Evolutionary conservation across 139 green algal species (phyloP), one percentile per base, ranked within the genome.

Genomic region (Tetradesmus obliquus): DNA sequence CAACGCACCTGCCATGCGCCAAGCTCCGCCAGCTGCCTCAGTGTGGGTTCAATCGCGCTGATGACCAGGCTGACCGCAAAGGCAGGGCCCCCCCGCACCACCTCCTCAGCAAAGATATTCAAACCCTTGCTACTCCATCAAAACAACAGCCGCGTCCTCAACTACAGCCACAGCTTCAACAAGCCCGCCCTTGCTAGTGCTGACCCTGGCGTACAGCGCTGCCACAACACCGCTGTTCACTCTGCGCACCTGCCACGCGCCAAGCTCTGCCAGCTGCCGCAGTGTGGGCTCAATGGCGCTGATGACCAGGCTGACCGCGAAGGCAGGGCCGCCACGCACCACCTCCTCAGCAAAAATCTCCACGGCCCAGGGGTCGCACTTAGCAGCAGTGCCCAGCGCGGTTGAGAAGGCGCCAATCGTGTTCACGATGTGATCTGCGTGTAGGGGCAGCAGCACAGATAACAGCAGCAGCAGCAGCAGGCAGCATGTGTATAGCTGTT

Each of bases 301-400:
- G 66, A 99, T 95, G 71, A 97, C 95, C 82, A 99, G 95, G 86
- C 92, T 97, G 17, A 99, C 94, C 0, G 97, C 97, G 93, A 99
- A 99, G n/a, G 97, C 97, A 8, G 97, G 97, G 1, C 97, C 97
- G 24, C 97, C 98, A 80, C 87, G 89, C 82, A 89, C 94, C 32
- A 99, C 96, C 95, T 99, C 97, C 93, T 99, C 98, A 0, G 97
- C 95, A 91, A 99, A 99, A 54, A 99, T 94, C 51, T 97, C 93
- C n/a, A 98, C 91, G 8, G 97, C 95, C 97, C 98, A 99, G 87
- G 93, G 88, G n/a, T 99, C 97, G 76, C 96, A 96, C 71, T 96
- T 96, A 90, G 98, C 97, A 2, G 96, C 95, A 10, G 93, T 54
- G 85, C 97, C 98, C 15, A 97, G 96, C 12, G 85, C 76, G 8